Evolutionary conservation across 257 asterid species (phyloP).

Genomic region (Dorcoceras hygrometricum): DNA sequence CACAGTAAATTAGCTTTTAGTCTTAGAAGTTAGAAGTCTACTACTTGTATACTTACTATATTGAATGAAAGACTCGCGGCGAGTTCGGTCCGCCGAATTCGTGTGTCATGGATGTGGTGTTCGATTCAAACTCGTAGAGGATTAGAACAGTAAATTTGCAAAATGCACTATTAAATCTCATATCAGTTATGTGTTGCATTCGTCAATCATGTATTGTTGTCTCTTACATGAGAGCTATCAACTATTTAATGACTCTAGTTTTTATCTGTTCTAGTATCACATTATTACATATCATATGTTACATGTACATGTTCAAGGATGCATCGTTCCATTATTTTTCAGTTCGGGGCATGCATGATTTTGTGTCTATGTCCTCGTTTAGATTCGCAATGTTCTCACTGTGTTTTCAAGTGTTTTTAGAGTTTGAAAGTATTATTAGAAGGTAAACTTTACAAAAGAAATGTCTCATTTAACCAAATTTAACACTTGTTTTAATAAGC

Average conservation of each 20-base stretch:
- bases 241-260: neutral
- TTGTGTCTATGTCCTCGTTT: no score
- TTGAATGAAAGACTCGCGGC: neutral
- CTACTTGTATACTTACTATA: neutral
- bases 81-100: neutral
- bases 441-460: no score
- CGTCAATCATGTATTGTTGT: neutral
- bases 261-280: neutral
- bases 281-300: no score
- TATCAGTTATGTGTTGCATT: neutral
- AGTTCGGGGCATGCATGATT: no score
- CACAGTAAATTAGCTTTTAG: constrained; percentile 12
- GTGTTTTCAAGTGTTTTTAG: no score
- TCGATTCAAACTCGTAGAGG: neutral
- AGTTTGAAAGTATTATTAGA: no score
- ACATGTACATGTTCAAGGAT: no score
- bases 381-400: no score
- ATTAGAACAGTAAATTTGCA: neutral
- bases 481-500: no score
- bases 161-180: no score
- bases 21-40: neutral
- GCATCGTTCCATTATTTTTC: no score
- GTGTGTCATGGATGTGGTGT: neutral
- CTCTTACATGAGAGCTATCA: neutral
- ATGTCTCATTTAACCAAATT: no score